Base-by-base conservation (phyloP, 2,329 filamentous ascomycete species). In the Alternaria arborescens region DNA sequence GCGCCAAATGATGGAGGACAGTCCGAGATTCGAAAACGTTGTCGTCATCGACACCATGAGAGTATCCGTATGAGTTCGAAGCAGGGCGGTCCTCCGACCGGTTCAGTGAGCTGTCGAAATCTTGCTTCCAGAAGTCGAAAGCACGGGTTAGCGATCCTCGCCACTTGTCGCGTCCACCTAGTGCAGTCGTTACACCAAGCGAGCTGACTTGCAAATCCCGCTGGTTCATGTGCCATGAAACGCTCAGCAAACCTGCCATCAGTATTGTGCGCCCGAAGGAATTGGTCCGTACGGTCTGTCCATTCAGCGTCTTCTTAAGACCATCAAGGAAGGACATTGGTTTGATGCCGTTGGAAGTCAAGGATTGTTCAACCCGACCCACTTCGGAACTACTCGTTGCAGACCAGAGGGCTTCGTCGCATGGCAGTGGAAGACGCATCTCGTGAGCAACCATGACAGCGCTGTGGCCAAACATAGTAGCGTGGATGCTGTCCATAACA, bases 221-320 rank as follows among this genome's bases (percentile, higher is more conserved):
- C 77, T 98, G 94, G 75, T 97, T 95, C 91, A 98, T 94, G 77
- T 98, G 94, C 92, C 93, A 98, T 73, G 91, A 95, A 30, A 98
- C 93, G 68, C 93, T 97, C 24, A 98, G 83, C 28, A 99, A 82
- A 0, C 95, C 95, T 1, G 94, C 91, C 93, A 98, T 98, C 52
- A 99, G 84, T 44, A 97, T 93, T 3, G 91, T 95, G 40, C 95
- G 89, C 1, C 94, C 95, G 74, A 98, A 99, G 0, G 93, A 90
- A 76, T 97, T 97, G 3, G 95, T 98, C 53, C 90, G 88, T 5
- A 98, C 94, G 58, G 88, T 88, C 64, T 94, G 88, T n/a, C 89
- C 89, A 68, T 92, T 94, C 18, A 99, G 83, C 0, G 93, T 97
- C 66, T 90, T 88, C 80, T 97, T 97, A 20, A 98, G 84, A 0